Percentiles rank a stretch among this genome's conserved stretches.
These are phyloP conservation scores for Sanghuangporus baumii DNA, from an alignment of 1,284 basidiomycete genomes.

Conservation along the genomic window DNA sequence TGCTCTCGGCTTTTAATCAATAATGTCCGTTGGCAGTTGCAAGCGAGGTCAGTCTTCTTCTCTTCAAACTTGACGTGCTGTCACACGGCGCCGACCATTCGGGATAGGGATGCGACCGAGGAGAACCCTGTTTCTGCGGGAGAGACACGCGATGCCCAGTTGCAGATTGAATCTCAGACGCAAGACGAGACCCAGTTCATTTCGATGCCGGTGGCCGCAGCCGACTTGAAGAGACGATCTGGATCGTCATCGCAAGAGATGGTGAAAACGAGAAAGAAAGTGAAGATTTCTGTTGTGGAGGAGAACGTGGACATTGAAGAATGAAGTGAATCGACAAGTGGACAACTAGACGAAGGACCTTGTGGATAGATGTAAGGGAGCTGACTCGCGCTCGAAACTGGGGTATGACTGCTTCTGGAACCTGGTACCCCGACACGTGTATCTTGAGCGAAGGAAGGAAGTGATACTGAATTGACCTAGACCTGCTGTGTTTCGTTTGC, in stretches of 20 bases:
- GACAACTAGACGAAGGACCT: background rate
- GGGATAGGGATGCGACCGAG: slow-evolving; percentile 11
- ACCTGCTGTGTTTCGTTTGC: background rate
- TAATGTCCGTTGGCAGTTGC: slow-evolving; percentile 1
- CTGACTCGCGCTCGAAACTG: slow-evolving; percentile 2
- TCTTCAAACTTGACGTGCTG: background rate
- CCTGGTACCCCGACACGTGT: slow-evolving; percentile 5
- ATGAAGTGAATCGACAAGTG: slow-evolving; percentile 19
- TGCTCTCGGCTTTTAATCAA: background rate
- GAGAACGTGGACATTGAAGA: slow-evolving; percentile 34
- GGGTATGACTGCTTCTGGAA: background rate
- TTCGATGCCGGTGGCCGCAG: background rate
- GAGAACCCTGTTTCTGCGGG: slow-evolving; percentile 8
- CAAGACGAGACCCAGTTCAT: slow-evolving; percentile 17
- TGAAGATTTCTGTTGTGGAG: slow-evolving; percentile 36
- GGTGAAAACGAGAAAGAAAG: slow-evolving; percentile 28
- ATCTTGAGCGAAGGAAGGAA: background rate
- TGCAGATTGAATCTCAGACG: slow-evolving; percentile 18
- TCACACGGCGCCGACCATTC: slow-evolving; percentile 9
- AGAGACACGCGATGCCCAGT: background rate
- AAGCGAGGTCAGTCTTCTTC: slow-evolving; percentile 5
- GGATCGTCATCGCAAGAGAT: slow-evolving; percentile 19
- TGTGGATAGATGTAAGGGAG: background rate
- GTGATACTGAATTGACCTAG: slow-evolving; percentile 2
- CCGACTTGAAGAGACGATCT: slow-evolving; percentile 28